These are phyloP conservation scores for Chenopodium suecicum DNA, from an alignment of 148 eudicot genomes.

Conservation along the genomic window DNA sequence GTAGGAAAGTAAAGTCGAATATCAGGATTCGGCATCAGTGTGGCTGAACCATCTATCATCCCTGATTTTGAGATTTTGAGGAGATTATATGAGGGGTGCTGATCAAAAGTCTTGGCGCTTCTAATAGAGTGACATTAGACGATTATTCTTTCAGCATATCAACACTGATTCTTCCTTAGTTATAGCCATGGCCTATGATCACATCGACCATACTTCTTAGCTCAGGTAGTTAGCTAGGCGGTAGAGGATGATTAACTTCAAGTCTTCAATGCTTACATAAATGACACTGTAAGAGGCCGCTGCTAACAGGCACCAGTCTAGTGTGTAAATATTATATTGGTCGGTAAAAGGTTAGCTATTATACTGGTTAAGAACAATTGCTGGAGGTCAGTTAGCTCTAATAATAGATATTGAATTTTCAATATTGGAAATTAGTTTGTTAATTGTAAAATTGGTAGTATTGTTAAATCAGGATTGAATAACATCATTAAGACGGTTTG, in stretches of 20 bases:
- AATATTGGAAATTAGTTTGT: too few relatives aligned
- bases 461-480: too few relatives aligned
- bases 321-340: too few relatives aligned
- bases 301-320: not conserved
- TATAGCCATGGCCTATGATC: not conserved
- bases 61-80: not conserved
- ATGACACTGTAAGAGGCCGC: not conserved
- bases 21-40: not conserved
- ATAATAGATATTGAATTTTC: too few relatives aligned
- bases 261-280: not conserved
- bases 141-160: not conserved
- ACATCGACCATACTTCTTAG: too few relatives aligned
- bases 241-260: not conserved
- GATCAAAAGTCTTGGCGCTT: not conserved
- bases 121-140: not conserved
- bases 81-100: not conserved
- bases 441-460: too few relatives aligned
- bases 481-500: conserved; percentile 38
- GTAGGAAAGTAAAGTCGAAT: not conserved
- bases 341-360: too few relatives aligned
- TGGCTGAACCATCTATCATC: not conserved
- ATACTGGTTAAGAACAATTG: too few relatives aligned
- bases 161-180: not conserved
- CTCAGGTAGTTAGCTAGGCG: not conserved
- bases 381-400: too few relatives aligned